A percentile compares a stretch with the other conserved stretches of the same genome.
Evolutionary conservation across 2,329 filamentous ascomycete species (phyloP).

Genomic region (Trichoderma brevicompactum): DNA sequence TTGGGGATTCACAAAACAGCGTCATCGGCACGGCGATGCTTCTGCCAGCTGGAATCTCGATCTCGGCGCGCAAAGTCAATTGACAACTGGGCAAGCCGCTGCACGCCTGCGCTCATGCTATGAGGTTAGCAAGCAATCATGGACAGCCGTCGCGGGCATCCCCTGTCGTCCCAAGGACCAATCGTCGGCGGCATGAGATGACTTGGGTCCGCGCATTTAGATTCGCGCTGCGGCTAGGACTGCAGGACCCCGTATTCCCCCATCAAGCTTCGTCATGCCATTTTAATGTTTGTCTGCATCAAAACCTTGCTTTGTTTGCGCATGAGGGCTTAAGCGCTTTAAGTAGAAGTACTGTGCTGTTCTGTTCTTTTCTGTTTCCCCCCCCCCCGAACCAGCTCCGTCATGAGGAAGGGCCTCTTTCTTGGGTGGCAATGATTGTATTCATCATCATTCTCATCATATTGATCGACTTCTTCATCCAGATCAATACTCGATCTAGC

Average conservation of each 20-base stretch:
- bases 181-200: conserved; percentile 19
- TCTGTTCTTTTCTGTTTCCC: too few relatives aligned
- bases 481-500: conserved; percentile 6
- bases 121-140: background rate
- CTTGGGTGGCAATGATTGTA: background rate
- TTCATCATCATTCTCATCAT: background rate
- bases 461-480: background rate
- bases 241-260: conserved; percentile 27
- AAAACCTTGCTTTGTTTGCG: background rate
- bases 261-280: conserved; percentile 20
- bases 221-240: conserved; percentile 25
- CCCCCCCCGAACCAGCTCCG: background rate
- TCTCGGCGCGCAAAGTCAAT: conserved; percentile 28
- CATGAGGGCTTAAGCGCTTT: background rate
- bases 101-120: conserved; percentile 1
- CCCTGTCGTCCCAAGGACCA: conserved; percentile 12
- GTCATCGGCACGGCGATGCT: conserved; percentile 10
- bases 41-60: conserved; percentile 27
- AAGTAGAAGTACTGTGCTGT: background rate
- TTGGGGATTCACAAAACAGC: conserved; percentile 15
- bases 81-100: background rate
- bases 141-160: background rate
- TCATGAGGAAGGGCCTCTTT: background rate
- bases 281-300: conserved; percentile 1
- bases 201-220: conserved; percentile 17